A percentile compares a stretch with the other conserved stretches of the same genome.
These are phyloP conservation scores for Rhizopus delemar DNA, from an alignment of 371 early-diverging fungal species.

Conservation along the genomic window DNA sequence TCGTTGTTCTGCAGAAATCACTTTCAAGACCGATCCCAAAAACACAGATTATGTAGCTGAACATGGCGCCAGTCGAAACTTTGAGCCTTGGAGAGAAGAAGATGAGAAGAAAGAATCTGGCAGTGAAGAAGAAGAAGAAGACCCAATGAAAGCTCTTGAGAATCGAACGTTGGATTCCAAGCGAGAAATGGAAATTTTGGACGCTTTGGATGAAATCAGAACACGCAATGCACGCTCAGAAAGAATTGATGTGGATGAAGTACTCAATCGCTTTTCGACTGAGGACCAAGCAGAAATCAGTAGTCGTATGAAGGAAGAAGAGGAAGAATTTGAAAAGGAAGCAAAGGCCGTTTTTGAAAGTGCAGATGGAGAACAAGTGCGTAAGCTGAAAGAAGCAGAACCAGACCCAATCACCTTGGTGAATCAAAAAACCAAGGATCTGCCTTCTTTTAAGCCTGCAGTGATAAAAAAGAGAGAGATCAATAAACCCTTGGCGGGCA, in stretches of 20 bases:
- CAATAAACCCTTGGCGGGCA: too few species aligned
- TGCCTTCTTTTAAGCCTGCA: constrained; percentile 50
- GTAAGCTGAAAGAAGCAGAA: constrained; percentile 59
- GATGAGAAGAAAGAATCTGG: constrained; percentile 63
- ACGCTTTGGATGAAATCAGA: constrained; percentile 93
- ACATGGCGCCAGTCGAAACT: constrained; percentile 90
- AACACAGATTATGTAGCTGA: constrained; percentile 96
- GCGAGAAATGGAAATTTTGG: constrained; percentile 95
- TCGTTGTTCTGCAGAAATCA: constrained; percentile 92
- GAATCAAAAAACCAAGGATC: neutral
- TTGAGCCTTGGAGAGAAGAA: constrained; percentile 94
- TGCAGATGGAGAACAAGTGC: constrained; percentile 71
- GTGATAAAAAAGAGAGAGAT: constrained; percentile 20
- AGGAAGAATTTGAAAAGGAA: constrained; percentile 52
- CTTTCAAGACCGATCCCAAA: constrained; percentile 97
- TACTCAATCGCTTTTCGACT: constrained; percentile 56
- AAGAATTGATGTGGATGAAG: constrained; percentile 62
- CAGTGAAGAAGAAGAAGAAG: constrained; percentile 73
- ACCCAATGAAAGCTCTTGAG: constrained; percentile 94
- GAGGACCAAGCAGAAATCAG: constrained; percentile 47
- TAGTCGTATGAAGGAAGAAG: constrained; percentile 50
- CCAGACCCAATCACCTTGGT: constrained; percentile 37
- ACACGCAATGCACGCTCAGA: constrained; percentile 85
- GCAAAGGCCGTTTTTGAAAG: constrained; percentile 69
- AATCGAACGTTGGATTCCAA: constrained; percentile 90